These are phyloP conservation scores for Eremothecium sinecaudum DNA, from an alignment of 1,139 yeast genomes.

Conservation along the genomic window DNA sequence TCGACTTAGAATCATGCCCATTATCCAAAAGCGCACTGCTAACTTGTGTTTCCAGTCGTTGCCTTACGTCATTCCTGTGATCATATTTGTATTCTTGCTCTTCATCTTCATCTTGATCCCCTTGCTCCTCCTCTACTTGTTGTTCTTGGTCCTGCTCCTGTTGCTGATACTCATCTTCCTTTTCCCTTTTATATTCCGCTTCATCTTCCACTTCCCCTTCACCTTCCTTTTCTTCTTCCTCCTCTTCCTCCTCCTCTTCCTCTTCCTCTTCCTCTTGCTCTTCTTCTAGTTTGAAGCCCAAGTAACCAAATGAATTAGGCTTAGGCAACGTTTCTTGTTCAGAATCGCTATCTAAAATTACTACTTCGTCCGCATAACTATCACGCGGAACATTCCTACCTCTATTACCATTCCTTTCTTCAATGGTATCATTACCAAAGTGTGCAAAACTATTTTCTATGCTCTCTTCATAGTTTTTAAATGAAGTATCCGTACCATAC, in stretches of 20 bases:
- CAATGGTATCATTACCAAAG: constrained; percentile 7
- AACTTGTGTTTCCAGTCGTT: no score
- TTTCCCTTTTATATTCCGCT: constrained; percentile 3
- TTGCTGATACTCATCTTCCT: neutral
- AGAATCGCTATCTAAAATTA: neutral
- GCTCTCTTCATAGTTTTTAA: constrained; percentile 15
- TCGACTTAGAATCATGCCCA: no score
- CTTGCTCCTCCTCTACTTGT: constrained; percentile 1
- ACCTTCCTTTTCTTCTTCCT: neutral
- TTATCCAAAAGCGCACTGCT: no score
- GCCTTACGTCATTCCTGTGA: no score
- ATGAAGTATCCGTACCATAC: constrained; percentile 14
- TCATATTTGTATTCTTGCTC: constrained; percentile 1
- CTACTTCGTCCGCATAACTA: neutral
- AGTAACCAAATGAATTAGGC: neutral
- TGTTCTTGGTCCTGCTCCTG: constrained; percentile 1
- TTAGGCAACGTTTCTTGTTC: neutral
- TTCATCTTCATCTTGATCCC: neutral
- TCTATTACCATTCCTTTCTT: no score
- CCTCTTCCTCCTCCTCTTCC: constrained; percentile 1
- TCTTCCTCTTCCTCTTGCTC: constrained; percentile 2
- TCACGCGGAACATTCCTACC: no score
- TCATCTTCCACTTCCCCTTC: neutral
- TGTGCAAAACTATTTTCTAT: constrained; percentile 12
- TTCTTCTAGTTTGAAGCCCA: neutral